Percentiles rank a stretch among this genome's conserved stretches.
These are phyloP conservation scores for Cercospora citrullina DNA, from an alignment of 2,329 filamentous ascomycete species.

Conservation along the genomic window DNA sequence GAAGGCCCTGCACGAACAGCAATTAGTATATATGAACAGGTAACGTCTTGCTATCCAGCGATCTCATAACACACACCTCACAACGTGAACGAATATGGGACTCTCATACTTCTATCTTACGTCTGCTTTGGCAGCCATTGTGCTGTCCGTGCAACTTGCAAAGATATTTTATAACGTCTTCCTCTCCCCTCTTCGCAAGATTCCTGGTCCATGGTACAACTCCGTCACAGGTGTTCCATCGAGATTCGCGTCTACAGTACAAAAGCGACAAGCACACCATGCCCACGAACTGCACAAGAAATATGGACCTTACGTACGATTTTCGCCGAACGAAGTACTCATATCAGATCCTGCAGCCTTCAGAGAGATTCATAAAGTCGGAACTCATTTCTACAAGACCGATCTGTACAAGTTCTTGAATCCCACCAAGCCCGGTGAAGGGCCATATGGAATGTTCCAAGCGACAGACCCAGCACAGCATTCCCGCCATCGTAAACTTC, in stretches of 20 bases:
- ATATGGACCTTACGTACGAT: constrained; percentile 34
- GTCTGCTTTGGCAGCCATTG: neutral
- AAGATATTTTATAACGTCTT: constrained; percentile 15
- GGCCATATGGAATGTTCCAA: constrained; percentile 38
- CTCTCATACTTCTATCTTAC: neutral
- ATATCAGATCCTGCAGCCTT: constrained; percentile 32
- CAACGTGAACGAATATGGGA: neutral
- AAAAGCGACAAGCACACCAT: constrained; percentile 36
- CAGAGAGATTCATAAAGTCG: constrained; percentile 32
- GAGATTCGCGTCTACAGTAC: constrained; percentile 1
- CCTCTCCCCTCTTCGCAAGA: constrained; percentile 17
- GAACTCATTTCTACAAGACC: constrained; percentile 31
- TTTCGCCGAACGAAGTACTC: constrained; percentile 32
- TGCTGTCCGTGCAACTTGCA: neutral
- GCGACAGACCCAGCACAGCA: constrained; percentile 40
- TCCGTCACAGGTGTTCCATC: constrained; percentile 15
- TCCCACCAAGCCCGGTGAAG: constrained; percentile 19
- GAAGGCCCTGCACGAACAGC: neutral
- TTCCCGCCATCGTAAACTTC: constrained; percentile 38
- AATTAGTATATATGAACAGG: neutral
- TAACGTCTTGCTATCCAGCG: neutral
- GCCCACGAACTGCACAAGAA: constrained; percentile 41
- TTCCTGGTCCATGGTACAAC: constrained; percentile 22
- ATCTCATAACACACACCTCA: neutral
- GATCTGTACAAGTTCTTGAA: constrained; percentile 31